These are phyloP conservation scores for Silybum marianum DNA, from an alignment of 129 eudicot species.

Conservation along the genomic window DNA sequence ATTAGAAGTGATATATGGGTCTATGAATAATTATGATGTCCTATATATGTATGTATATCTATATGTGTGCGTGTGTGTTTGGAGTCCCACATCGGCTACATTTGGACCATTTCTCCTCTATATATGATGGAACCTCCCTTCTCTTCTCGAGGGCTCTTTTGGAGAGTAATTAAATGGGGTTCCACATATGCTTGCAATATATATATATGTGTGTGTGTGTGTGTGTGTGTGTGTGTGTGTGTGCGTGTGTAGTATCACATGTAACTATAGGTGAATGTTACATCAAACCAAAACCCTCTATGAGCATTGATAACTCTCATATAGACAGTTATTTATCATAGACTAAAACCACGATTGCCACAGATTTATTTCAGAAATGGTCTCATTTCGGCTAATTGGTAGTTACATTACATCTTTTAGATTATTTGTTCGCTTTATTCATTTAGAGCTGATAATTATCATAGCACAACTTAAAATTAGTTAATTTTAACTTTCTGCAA, in stretches of 20 bases:
- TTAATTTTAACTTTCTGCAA: background rate
- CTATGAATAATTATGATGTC: background rate
- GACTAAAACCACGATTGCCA: background rate
- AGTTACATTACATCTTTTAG: background rate
- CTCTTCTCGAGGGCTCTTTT: too few relatives aligned
- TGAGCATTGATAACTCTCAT: background rate
- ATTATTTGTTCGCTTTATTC: background rate
- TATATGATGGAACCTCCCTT: too few relatives aligned
- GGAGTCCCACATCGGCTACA: too few relatives aligned
- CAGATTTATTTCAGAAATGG: too few relatives aligned
- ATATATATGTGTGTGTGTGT: too few relatives aligned
- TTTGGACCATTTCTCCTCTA: too few relatives aligned
- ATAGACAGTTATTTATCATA: background rate
- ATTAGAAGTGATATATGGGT: too few relatives aligned
- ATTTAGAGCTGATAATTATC: background rate
- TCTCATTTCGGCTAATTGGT: background rate
- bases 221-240: too few relatives aligned
- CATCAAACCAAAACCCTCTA: background rate
- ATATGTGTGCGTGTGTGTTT: too few relatives aligned
- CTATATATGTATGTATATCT: background rate
- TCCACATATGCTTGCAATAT: too few relatives aligned
- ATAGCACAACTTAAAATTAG: background rate
- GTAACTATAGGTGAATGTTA: background rate
- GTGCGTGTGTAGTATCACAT: background rate
- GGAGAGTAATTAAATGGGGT: too few relatives aligned